A percentile compares a stretch with the other conserved stretches of the same genome.
Evolutionary conservation across 192 early-diverging fungal genomes (phyloP).

Genomic region (Gaertneriomyces sp.): DNA sequence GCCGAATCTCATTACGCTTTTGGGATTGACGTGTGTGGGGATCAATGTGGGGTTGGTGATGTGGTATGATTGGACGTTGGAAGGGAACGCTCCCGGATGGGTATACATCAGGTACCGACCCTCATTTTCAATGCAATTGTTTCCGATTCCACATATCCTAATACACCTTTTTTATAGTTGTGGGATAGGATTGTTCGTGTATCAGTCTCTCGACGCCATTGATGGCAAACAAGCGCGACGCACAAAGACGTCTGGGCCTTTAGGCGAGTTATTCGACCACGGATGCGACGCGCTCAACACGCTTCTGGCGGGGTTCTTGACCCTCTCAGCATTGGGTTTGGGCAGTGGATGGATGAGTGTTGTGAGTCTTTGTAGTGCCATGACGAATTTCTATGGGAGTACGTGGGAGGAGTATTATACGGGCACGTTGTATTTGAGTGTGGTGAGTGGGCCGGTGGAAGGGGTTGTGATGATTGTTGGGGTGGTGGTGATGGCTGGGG

Average conservation of each 20-base stretch:
- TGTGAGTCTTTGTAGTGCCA: too few species aligned
- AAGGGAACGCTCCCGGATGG: slow-evolving; percentile 72
- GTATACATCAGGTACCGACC: slow-evolving; percentile 66
- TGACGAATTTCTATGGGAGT: slow-evolving; percentile 84
- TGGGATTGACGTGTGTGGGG: slow-evolving; percentile 77
- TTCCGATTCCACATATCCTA: background rate
- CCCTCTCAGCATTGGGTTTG: slow-evolving; percentile 60
- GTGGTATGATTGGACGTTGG: slow-evolving; percentile 69
- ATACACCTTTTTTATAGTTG: slow-evolving; percentile 39
- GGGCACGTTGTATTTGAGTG: slow-evolving; percentile 74
- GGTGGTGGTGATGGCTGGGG: slow-evolving; percentile 61
- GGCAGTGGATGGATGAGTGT: too few species aligned
- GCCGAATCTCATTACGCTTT: slow-evolving; percentile 88
- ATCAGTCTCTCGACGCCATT: slow-evolving; percentile 88
- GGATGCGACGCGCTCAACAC: slow-evolving; percentile 74
- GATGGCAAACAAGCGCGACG: slow-evolving; percentile 94
- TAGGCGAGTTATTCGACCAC: slow-evolving; percentile 96
- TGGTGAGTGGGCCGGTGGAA: slow-evolving; percentile 89
- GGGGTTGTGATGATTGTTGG: slow-evolving; percentile 70
- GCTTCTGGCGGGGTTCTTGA: slow-evolving; percentile 32
- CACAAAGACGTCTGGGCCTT: slow-evolving; percentile 78
- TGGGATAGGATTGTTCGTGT: slow-evolving; percentile 76
- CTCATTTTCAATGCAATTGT: background rate
- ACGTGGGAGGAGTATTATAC: slow-evolving; percentile 97
- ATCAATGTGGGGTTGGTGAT: slow-evolving; percentile 68